Evolutionary conservation across 2,329 filamentous ascomycete species (phyloP).

Genomic region (Fusarium proliferatum): DNA sequence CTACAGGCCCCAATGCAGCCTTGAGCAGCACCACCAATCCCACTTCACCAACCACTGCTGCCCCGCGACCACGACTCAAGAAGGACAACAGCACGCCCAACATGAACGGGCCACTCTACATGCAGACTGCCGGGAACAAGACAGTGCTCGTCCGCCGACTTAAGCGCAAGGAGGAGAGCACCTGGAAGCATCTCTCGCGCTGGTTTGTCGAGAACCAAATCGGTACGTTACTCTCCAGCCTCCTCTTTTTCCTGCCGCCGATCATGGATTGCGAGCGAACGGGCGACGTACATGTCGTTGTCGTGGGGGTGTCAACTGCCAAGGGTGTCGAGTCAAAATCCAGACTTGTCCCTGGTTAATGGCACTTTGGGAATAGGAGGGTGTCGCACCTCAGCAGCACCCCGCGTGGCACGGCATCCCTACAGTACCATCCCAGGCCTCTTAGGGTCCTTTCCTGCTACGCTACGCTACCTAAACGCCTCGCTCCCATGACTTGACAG

Average conservation of each 20-base stretch:
- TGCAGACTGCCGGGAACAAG: constrained; percentile 63
- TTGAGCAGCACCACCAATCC: constrained; percentile 27
- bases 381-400: constrained; percentile 31
- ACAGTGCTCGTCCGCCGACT: constrained; percentile 66
- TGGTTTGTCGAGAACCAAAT: constrained; percentile 85
- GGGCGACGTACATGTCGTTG: background rate
- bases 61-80: constrained; percentile 46
- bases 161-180: constrained; percentile 71
- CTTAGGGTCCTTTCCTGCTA: constrained; percentile 25
- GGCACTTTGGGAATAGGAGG: constrained; percentile 16
- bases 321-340: constrained; percentile 24
- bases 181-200: constrained; percentile 69
- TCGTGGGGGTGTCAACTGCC: constrained; percentile 12
- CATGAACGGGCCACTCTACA: constrained; percentile 69
- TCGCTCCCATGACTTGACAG: constrained; percentile 31
- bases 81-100: constrained; percentile 52
- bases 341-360: constrained; percentile 18
- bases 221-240: constrained; percentile 64
- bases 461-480: constrained; percentile 26
- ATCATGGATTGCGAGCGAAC: constrained; percentile 6
- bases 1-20: background rate
- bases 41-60: constrained; percentile 27
- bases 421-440: constrained; percentile 18
- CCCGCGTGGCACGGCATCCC: constrained; percentile 42
- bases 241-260: constrained; percentile 12